Evolutionary conservation across 2,329 filamentous ascomycete species (phyloP).

Genomic region (Fusarium penzigii): DNA sequence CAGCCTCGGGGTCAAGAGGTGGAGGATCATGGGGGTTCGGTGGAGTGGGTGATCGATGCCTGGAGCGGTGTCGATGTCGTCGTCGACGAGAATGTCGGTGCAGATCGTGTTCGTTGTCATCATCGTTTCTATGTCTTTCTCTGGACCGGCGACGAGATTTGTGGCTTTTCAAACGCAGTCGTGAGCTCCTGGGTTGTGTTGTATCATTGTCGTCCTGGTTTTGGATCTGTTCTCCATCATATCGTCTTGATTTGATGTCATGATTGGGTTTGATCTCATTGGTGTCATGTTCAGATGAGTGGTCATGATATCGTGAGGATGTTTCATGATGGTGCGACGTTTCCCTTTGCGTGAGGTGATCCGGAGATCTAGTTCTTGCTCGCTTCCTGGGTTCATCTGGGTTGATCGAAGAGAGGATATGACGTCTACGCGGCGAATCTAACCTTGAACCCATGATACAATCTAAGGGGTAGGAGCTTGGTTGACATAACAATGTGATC

Average conservation of each 20-base stretch:
- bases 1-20: slow-evolving; percentile 65
- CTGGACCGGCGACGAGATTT: slow-evolving; percentile 30
- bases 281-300: slow-evolving; percentile 3
- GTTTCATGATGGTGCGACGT: neutral
- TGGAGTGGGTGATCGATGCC: slow-evolving; percentile 46
- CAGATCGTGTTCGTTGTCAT: slow-evolving; percentile 26
- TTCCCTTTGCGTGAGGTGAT: neutral
- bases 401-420: slow-evolving; percentile 52
- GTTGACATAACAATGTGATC: neutral
- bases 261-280: slow-evolving; percentile 6
- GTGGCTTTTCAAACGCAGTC: slow-evolving; percentile 37
- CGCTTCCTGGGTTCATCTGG: slow-evolving; percentile 26
- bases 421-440: slow-evolving; percentile 44
- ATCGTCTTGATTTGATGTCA: slow-evolving; percentile 1
- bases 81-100: slow-evolving; percentile 24
- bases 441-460: slow-evolving; percentile 35
- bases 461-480: slow-evolving; percentile 15
- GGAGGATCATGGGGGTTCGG: slow-evolving; percentile 48
- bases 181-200: slow-evolving; percentile 32
- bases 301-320: neutral
- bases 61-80: slow-evolving; percentile 35
- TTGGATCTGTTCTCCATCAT: neutral
- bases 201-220: slow-evolving; percentile 12
- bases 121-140: slow-evolving; percentile 23
- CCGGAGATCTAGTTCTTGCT: slow-evolving; percentile 13